Evolutionary conservation across 2,329 filamentous ascomycete species (phyloP).

Genomic region (Hypoxylon sp.): DNA sequence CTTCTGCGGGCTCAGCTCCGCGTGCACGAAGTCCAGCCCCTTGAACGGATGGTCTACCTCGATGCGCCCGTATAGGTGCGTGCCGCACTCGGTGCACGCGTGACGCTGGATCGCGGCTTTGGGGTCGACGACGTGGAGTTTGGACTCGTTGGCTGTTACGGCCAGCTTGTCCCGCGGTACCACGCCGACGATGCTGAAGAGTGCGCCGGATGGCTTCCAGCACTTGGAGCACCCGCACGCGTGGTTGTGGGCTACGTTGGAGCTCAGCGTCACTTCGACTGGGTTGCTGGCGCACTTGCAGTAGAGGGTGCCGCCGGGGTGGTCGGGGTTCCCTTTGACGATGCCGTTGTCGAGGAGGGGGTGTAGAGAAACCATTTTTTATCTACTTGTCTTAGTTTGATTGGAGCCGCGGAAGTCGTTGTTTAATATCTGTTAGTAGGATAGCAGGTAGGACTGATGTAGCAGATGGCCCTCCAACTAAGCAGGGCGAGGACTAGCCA

Average conservation of each 20-base stretch:
- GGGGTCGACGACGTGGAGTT: constrained; percentile 70
- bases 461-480: background rate
- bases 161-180: constrained; percentile 68
- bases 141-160: constrained; percentile 71
- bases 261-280: constrained; percentile 70
- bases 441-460: constrained; percentile 1
- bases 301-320: constrained; percentile 72
- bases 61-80: constrained; percentile 76
- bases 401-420: background rate
- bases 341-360: constrained; percentile 75
- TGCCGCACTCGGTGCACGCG: constrained; percentile 73
- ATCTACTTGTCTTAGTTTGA: constrained; percentile 7
- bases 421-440: background rate
- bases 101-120: constrained; percentile 72
- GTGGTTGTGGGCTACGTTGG: constrained; percentile 78
- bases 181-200: constrained; percentile 76
- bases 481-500: constrained; percentile 10
- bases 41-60: constrained; percentile 76
- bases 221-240: constrained; percentile 80
- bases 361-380: constrained; percentile 64
- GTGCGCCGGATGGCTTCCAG: constrained; percentile 76
- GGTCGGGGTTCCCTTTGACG: constrained; percentile 67
- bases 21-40: constrained; percentile 78
- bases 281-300: constrained; percentile 71
- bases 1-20: constrained; percentile 64